Conservation (phyloP, 1,139 yeast genomes). For the Lodderomyces parapsilosis region DNA sequence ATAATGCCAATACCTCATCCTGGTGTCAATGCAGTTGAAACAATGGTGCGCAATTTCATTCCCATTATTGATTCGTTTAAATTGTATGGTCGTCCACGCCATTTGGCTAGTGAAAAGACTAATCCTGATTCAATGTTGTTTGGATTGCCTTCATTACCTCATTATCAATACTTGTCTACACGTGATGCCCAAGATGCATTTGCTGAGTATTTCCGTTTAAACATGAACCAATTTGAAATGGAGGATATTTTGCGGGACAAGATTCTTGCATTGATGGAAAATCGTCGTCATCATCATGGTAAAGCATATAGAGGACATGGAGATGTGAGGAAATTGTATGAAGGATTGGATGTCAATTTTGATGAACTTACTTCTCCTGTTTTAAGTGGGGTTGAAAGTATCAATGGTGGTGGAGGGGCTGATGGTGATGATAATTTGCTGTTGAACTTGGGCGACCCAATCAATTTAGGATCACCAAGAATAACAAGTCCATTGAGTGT, state of each 20-base stretch:
- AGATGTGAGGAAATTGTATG: constrained; percentile 31
- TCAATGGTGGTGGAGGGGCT: neutral
- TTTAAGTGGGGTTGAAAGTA: constrained; percentile 10
- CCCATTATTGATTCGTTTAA: constrained; percentile 55
- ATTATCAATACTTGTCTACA: constrained; percentile 46
- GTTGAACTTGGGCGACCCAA: constrained; percentile 12
- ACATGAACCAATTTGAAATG: constrained; percentile 27
- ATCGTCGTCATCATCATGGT: constrained; percentile 3
- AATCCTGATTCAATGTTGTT: constrained; percentile 48
- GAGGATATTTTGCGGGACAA: constrained; percentile 8
- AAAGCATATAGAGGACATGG: constrained; percentile 30
- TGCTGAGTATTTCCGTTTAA: constrained; percentile 19
- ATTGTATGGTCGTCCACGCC: constrained; percentile 55
- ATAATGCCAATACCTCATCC: constrained; percentile 57
- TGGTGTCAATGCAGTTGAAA: constrained; percentile 55
- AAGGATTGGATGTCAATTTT: constrained; percentile 25
- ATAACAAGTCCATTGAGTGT: constrained; percentile 10
- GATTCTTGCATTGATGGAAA: constrained; percentile 15
- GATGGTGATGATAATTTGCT: constrained; percentile 9
- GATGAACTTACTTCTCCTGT: constrained; percentile 19
- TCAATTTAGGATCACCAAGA: constrained; percentile 11
- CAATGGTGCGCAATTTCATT: constrained; percentile 53
- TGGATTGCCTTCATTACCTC: constrained; percentile 59
- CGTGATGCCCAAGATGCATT: constrained; percentile 39
- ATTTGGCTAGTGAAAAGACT: constrained; percentile 45